Base-by-base conservation (phyloP, 2,329 filamentous ascomycete species). In the Alternaria arbusti region DNA sequence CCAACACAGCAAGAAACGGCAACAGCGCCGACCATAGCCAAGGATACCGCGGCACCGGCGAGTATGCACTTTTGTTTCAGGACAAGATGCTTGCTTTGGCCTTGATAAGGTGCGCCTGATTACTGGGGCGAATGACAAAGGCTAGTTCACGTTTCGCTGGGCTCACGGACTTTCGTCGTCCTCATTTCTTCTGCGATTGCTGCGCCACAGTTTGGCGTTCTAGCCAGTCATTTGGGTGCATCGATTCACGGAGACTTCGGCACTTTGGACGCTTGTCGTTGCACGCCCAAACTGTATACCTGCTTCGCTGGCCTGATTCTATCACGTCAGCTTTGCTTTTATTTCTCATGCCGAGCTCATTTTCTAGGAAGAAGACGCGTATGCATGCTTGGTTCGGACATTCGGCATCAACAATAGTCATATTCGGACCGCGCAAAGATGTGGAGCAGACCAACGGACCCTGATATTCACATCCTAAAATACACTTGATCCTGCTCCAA, bases 401-500 rank as follows among this genome's bases (percentile, higher is more conserved):
- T 44, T n/a, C 28, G 44, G 58, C 13, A 40, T 47, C 40, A n/a
- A 36, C 5, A 5, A 12, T 32, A 22, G 30, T 12, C 22, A 30
- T 20, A 50, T 30, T 44, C 58, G 52, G 51, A 56, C 51, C 51
- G 44, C 36, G 12, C 44, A 50, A 61, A 40, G 25, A 20, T 23
- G 36, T 51, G 12, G 25, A 57, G 32, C 45, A 49, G 47, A 20
- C 51, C 36, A 22, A 50, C 20, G n/a, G 25, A 46, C 26, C 30
- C 54, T 61, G 22, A 57, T 61, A 57, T 51, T 61, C 54, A 57
- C 54, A 57, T 50, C 45, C 54, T 61, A 61, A 57, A 61, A 57
- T 61, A 61, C 59, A 61, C 36, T 12, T 52, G 47, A 26, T 25
- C 22, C 46, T 20, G 46, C 36, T 17, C 26, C 36, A 25, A 40